Percentiles rank a stretch among this genome's conserved stretches.
phyloP scores from a whole-genome alignment of 1,284 basidiomycete genomes.

The Fomitopsis pinicola region DNA sequence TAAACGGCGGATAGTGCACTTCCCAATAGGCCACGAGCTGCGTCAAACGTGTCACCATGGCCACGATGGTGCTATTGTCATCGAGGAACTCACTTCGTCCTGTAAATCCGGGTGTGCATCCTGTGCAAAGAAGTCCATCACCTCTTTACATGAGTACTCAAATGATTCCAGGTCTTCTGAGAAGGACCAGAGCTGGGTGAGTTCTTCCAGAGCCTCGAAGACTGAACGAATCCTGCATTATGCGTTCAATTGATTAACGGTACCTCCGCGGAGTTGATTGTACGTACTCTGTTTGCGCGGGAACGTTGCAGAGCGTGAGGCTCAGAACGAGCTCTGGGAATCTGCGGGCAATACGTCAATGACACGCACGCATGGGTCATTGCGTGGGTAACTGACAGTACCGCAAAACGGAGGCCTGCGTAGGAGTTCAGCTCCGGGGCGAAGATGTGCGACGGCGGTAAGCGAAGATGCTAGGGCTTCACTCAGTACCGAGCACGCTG shows the following conservation, averaged over 20 bases:
- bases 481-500: background rate
- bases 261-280: constrained; percentile 1
- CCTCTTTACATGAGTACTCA: constrained; percentile 60
- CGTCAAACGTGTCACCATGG: background rate
- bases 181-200: constrained; percentile 58
- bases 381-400: constrained; percentile 40
- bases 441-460: constrained; percentile 67
- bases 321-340: constrained; percentile 71
- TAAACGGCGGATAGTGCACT: constrained; percentile 46
- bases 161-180: constrained; percentile 64
- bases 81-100: constrained; percentile 44
- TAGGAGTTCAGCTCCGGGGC: constrained; percentile 45
- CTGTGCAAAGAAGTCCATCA: constrained; percentile 40
- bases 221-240: constrained; percentile 37
- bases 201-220: constrained; percentile 57
- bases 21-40: constrained; percentile 68
- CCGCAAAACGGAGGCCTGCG: constrained; percentile 53
- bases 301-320: constrained; percentile 64
- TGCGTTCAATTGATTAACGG: background rate
- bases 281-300: constrained; percentile 62
- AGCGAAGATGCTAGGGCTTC: constrained; percentile 43
- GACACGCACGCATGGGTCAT: background rate
- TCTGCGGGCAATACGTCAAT: constrained; percentile 27
- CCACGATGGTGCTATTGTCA: background rate
- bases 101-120: constrained; percentile 41